Percentiles rank a stretch among this genome's conserved stretches.
Evolutionary conservation across 345 rosid species (phyloP).

Genomic region (Fremontodendron californicum): DNA sequence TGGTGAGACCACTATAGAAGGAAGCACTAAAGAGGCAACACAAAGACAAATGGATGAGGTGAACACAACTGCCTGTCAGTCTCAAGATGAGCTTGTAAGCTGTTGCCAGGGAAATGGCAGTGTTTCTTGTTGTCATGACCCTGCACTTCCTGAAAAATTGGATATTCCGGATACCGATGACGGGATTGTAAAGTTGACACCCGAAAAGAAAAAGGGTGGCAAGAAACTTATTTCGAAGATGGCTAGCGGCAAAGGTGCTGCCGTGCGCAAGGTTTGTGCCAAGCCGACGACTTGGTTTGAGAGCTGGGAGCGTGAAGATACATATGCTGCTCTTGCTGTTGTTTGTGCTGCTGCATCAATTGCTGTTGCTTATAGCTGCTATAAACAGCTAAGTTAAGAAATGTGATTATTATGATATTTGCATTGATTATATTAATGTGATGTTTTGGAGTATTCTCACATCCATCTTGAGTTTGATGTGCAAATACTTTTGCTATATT

Average conservation of each 20-base stretch:
- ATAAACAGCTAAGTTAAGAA: conserved; percentile 47
- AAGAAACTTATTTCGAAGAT: conserved; percentile 28
- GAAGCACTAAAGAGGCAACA: conserved; percentile 23
- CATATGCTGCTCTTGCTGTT: conserved; percentile 76
- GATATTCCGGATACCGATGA: conserved; percentile 21
- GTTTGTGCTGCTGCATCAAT: conserved; percentile 75
- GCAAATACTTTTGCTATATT: background rate
- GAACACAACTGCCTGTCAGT: conserved; percentile 21
- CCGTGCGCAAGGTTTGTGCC: conserved; percentile 36
- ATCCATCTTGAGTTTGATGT: background rate
- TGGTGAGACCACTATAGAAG: conserved; percentile 29
- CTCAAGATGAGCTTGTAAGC: conserved; percentile 35
- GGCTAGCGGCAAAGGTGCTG: conserved; percentile 38
- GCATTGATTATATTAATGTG: background rate
- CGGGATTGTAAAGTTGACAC: conserved; percentile 22
- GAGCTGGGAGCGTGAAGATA: conserved; percentile 85
- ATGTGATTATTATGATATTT: background rate
- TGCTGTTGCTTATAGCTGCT: conserved; percentile 70
- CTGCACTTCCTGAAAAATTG: conserved; percentile 22
- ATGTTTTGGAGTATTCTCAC: background rate
- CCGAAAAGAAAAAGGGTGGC: conserved; percentile 43
- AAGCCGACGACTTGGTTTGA: conserved; percentile 63
- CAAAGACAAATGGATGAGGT: conserved; percentile 29
- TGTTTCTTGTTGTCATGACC: conserved; percentile 48
- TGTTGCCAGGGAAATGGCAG: conserved; percentile 64